A percentile compares a stretch with the other conserved stretches of the same genome.
phyloP scores from a whole-genome alignment of 768 basidiomycete genomes.

The Lanmaoa pseudosensibilis region DNA sequence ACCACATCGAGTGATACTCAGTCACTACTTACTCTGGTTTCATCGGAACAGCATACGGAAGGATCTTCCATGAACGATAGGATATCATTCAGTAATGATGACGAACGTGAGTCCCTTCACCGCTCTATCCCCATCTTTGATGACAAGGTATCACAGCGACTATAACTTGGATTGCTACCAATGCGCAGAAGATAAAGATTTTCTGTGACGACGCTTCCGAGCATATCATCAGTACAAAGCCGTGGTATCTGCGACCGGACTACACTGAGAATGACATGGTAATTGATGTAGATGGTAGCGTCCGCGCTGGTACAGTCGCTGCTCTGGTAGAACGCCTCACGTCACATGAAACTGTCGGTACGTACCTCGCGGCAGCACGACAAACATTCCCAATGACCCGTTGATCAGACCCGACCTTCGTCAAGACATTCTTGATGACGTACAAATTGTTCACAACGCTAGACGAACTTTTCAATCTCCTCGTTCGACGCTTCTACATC shows the following conservation, averaged over 20 bases:
- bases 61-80: slow-evolving; percentile 19
- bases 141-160: slow-evolving; percentile 21
- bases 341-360: slow-evolving; percentile 84
- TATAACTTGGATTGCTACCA: slow-evolving; percentile 26
- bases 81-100: slow-evolving; percentile 22
- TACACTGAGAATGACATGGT: slow-evolving; percentile 79
- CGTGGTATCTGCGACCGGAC: slow-evolving; percentile 86
- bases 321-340: slow-evolving; percentile 90
- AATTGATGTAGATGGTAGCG: slow-evolving; percentile 79
- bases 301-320: slow-evolving; percentile 82
- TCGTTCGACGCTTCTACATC: slow-evolving; percentile 79
- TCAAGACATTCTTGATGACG: slow-evolving; percentile 90
- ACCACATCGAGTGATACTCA: slow-evolving; percentile 23
- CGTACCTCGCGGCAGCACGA: slow-evolving; percentile 25
- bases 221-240: slow-evolving; percentile 48
- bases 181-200: slow-evolving; percentile 60
- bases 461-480: slow-evolving; percentile 77
- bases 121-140: neutral
- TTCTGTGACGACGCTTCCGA: slow-evolving; percentile 60
- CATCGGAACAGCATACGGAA: slow-evolving; percentile 23
- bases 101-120: slow-evolving; percentile 22
- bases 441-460: slow-evolving; percentile 92
- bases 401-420: slow-evolving; percentile 68
- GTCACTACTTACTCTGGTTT: slow-evolving; percentile 26
- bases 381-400: slow-evolving; percentile 1